Base-by-base conservation (phyloP, 2,329 filamentous ascomycete genomes). In the Chrysosporium queenslandicum region DNA sequence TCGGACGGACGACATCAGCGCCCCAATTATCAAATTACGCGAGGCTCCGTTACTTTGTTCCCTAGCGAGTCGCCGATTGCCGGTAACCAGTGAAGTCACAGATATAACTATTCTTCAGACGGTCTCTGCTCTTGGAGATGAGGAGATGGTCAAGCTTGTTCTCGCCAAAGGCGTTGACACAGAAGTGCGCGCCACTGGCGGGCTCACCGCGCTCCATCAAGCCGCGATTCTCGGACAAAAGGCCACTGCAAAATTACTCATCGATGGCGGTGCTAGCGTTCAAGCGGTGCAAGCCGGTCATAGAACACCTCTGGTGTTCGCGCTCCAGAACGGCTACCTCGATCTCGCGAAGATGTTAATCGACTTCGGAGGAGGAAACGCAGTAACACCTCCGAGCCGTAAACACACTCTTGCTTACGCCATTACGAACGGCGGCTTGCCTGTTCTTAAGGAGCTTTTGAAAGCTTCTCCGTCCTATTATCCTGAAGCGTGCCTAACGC, bases 101-200 rank as follows among this genome's bases (percentile, higher is more conserved):
- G 37, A 20, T 14, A 25, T 47, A 11, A 47, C 45, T 9, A 36
- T 47, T 68, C 57, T 62, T 58, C 50, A 37, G 60, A 63, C 58
- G 71, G 63, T 41, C 81, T 81, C 14, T 58, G 55, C 67, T 90
- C 80, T 36, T 80, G 73, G 9, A 73, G 71, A 61, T 92, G 86
- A 1, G 12, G 20, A 46, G 8, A 21, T 52, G 27, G 27, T 52
- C 21, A 29, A 52, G 16, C 4, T 45, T 5, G 12, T 52, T 16
- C 29, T 52, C 14, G 40, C 16, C 16, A 45, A 23, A 2, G 49
- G 40, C 16, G 39, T 36, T 16, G 29, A 52, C n/a, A 45, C 46
- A 11, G 36, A 41, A 21, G 46, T 40, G 21, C 46, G 21, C 8
- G 16, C 29, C 18, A 16, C 30, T 21, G 9, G 18, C 14, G 32